These are phyloP conservation scores for Blepharisma japonicum DNA, from an alignment of 73 alveolate species.

Conservation along the genomic window DNA sequence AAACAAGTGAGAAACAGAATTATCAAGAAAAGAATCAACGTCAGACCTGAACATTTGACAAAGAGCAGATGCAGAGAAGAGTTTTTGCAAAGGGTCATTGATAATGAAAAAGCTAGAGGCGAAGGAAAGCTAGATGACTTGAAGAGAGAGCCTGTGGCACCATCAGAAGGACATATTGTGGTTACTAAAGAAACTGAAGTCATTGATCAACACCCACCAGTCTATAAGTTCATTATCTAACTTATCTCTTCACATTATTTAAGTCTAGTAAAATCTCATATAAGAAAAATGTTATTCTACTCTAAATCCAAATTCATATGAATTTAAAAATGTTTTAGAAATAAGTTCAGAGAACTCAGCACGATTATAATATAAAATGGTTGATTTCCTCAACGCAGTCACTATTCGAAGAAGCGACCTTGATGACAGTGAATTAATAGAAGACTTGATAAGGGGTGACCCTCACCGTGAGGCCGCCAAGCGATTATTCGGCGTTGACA, in stretches of 20 bases:
- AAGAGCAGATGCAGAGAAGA: conserved; percentile 91
- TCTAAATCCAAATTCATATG: too few relatives aligned
- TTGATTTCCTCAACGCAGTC: conserved; percentile 20
- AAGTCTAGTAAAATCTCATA: too few relatives aligned
- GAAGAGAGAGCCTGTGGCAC: too few relatives aligned
- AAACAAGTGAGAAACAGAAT: conserved; percentile 80
- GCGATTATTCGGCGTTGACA: conserved; percentile 32
- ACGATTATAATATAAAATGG: not conserved
- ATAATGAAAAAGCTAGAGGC: conserved; percentile 65
- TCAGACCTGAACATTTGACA: conserved; percentile 88
- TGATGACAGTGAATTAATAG: conserved; percentile 39
- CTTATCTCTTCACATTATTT: too few relatives aligned
- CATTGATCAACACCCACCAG: too few relatives aligned
- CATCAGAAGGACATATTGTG: too few relatives aligned
- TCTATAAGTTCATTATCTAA: too few relatives aligned
- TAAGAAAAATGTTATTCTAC: too few relatives aligned
- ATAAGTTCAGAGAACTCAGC: too few relatives aligned
- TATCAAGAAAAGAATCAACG: conserved; percentile 85
- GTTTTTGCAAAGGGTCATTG: conserved; percentile 92
- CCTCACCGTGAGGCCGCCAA: conserved; percentile 46
- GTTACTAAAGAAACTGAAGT: too few relatives aligned
- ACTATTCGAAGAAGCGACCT: conserved; percentile 39
- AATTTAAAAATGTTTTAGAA: too few relatives aligned
- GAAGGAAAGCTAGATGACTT: conserved; percentile 45
- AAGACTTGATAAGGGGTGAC: conserved; percentile 36